phyloP scores from a whole-genome alignment of 371 early-diverging fungal genomes.

The Coemansia sp. region DNA sequence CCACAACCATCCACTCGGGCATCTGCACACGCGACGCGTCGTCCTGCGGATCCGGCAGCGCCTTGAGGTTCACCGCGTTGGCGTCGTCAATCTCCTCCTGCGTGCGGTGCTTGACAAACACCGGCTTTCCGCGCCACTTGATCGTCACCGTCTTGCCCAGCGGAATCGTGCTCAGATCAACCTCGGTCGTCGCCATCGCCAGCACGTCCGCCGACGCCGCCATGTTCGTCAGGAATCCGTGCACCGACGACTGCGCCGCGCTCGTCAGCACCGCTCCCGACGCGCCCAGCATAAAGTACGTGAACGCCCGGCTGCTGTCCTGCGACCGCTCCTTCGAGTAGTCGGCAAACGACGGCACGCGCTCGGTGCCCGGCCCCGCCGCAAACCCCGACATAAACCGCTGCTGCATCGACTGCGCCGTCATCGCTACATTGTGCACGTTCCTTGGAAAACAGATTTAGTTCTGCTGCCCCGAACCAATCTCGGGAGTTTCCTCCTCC shows the following conservation, averaged over 20 bases:
- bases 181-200: constrained; percentile 97
- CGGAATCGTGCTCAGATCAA: constrained; percentile 87
- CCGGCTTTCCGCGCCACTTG: constrained; percentile 99
- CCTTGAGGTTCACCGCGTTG: constrained; percentile 71
- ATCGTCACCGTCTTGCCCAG: constrained; percentile 95
- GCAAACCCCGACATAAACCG: constrained; percentile 52
- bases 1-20: constrained; percentile 96
- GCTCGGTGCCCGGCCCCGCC: constrained; percentile 48
- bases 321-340: constrained; percentile 59
- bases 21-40: constrained; percentile 90
- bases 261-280: constrained; percentile 83
- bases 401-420: constrained; percentile 44
- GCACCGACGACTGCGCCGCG: constrained; percentile 90
- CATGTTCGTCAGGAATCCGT: constrained; percentile 87
- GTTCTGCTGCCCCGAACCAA: too few species aligned
- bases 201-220: constrained; percentile 96
- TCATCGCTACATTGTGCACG: constrained; percentile 11
- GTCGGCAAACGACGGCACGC: constrained; percentile 52
- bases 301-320: constrained; percentile 73
- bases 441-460: background rate
- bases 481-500: too few species aligned
- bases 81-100: constrained; percentile 94
- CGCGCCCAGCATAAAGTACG: constrained; percentile 95
- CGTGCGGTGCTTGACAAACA: constrained; percentile 96
- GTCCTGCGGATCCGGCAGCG: constrained; percentile 88